Evolutionary conservation across 768 basidiomycete species (phyloP).

Genomic region (Panaeolus cyanescens): DNA sequence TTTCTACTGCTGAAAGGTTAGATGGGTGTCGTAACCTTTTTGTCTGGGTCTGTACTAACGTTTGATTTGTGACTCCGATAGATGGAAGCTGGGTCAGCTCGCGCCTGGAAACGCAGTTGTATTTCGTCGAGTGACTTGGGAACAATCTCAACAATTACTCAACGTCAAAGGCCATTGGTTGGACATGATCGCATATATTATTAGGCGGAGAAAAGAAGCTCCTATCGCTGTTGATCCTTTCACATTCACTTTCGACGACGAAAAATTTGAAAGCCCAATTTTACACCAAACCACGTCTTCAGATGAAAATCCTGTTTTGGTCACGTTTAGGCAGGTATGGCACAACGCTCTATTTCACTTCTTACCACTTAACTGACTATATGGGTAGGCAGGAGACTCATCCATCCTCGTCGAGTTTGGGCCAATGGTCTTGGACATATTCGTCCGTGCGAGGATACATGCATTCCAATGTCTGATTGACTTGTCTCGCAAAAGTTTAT

Average conservation of each 20-base stretch:
- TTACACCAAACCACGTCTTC: slow-evolving; percentile 19
- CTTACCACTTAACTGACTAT: background rate
- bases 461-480: slow-evolving; percentile 47
- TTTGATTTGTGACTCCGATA: slow-evolving; percentile 14
- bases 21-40: slow-evolving; percentile 19
- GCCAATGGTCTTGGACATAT: slow-evolving; percentile 50
- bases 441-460: slow-evolving; percentile 58
- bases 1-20: slow-evolving; percentile 52
- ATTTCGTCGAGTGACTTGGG: slow-evolving; percentile 53
- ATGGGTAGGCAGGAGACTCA: slow-evolving; percentile 59
- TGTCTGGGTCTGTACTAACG: background rate
- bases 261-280: slow-evolving; percentile 34
- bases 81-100: slow-evolving; percentile 73
- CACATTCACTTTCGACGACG: slow-evolving; percentile 7
- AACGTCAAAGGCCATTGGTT: slow-evolving; percentile 31
- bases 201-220: background rate
- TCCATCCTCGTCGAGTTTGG: slow-evolving; percentile 69
- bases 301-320: slow-evolving; percentile 15
- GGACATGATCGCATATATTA: slow-evolving; percentile 14
- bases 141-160: slow-evolving; percentile 31
- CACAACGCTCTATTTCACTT: background rate
- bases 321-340: slow-evolving; percentile 57
- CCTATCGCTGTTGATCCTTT: background rate
- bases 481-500: slow-evolving; percentile 18
- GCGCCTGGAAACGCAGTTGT: slow-evolving; percentile 54